phyloP scores from a whole-genome alignment of 768 basidiomycete species.

The Tylopilus subfusipes region DNA sequence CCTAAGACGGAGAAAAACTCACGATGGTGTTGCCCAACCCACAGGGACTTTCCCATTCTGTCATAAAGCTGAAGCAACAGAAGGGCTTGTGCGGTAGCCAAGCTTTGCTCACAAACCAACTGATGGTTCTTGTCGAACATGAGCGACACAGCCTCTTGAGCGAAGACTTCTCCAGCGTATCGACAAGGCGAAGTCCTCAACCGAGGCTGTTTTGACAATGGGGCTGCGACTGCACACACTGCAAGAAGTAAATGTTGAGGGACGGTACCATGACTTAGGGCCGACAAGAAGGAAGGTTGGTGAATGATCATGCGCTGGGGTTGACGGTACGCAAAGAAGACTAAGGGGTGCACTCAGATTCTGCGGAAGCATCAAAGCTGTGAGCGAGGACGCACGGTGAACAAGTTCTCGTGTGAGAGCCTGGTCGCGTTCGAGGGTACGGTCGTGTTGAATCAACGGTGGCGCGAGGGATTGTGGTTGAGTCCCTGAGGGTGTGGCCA shows the following conservation, averaged over 20 bases:
- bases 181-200: slow-evolving; percentile 54
- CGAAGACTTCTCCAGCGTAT: slow-evolving; percentile 50
- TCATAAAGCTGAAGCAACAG: slow-evolving; percentile 71
- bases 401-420: slow-evolving; percentile 69
- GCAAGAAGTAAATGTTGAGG: slow-evolving; percentile 70
- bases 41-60: slow-evolving; percentile 38
- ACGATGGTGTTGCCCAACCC: slow-evolving; percentile 32
- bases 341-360: slow-evolving; percentile 34
- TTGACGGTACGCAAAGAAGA: slow-evolving; percentile 81
- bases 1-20: slow-evolving; percentile 10
- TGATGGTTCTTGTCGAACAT: slow-evolving; percentile 70
- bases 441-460: slow-evolving; percentile 36
- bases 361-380: not conserved
- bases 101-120: slow-evolving; percentile 56
- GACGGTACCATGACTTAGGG: slow-evolving; percentile 62
- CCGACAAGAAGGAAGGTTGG: slow-evolving; percentile 69
- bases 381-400: slow-evolving; percentile 48
- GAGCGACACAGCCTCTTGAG: slow-evolving; percentile 57
- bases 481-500: slow-evolving; percentile 31
- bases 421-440: slow-evolving; percentile 52
- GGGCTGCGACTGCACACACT: slow-evolving; percentile 76
- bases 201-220: slow-evolving; percentile 63
- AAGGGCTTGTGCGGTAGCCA: slow-evolving; percentile 73
- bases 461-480: slow-evolving; percentile 36
- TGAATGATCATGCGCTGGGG: slow-evolving; percentile 75